These are phyloP conservation scores for Selenicereus undatus DNA, from an alignment of 148 eudicot species.

Conservation along the genomic window DNA sequence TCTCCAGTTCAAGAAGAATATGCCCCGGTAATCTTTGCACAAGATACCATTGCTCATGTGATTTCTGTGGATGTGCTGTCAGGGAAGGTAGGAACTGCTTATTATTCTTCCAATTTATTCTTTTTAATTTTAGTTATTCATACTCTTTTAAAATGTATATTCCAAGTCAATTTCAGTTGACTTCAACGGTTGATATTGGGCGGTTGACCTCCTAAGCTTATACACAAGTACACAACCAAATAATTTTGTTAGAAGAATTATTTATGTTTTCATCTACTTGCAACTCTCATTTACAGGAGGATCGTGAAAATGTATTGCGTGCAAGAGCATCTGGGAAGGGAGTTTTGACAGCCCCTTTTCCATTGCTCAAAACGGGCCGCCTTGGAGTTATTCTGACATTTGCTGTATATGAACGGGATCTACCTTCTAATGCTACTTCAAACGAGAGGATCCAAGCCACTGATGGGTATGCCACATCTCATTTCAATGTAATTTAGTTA, in stretches of 20 bases:
- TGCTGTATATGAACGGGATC: slow-evolving; percentile 82
- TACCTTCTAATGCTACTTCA: slow-evolving; percentile 71
- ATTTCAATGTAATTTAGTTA: background rate
- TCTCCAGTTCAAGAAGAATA: slow-evolving; percentile 80
- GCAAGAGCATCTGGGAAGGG: slow-evolving; percentile 94
- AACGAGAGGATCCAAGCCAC: slow-evolving; percentile 65
- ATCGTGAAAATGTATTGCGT: slow-evolving; percentile 89
- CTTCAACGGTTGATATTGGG: background rate
- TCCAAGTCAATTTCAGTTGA: background rate
- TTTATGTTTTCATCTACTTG: slow-evolving; percentile 4
- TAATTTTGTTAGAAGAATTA: no score
- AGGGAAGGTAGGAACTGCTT: slow-evolving; percentile 53
- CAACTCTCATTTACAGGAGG: slow-evolving; percentile 53
- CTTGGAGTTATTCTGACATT: slow-evolving; percentile 93
- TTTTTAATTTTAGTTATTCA: no score
- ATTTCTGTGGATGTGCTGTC: slow-evolving; percentile 80
- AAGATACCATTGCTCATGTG: slow-evolving; percentile 80
- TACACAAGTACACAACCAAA: no score
- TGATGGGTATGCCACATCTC: slow-evolving; percentile 55
- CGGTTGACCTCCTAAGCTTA: no score
- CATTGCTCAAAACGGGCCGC: slow-evolving; percentile 76
- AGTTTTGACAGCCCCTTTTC: slow-evolving; percentile 90
- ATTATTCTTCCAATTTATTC: background rate
- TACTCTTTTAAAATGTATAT: no score
- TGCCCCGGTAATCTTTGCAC: slow-evolving; percentile 97